These are phyloP conservation scores for Xylariaceae sp. DNA, from an alignment of 2,329 filamentous ascomycete genomes.

Conservation along the genomic window DNA sequence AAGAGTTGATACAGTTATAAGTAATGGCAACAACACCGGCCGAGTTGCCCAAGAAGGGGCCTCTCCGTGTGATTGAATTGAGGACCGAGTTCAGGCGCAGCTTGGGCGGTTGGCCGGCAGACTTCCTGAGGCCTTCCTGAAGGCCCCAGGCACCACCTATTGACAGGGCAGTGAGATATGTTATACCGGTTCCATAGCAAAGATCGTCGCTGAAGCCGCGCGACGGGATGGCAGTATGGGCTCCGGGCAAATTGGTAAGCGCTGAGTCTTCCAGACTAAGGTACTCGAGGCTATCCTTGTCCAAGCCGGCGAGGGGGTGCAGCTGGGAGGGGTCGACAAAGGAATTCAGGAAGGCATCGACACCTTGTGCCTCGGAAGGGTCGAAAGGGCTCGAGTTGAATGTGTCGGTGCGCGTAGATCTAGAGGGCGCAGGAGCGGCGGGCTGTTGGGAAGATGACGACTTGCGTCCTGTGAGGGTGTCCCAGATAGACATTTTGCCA, in stretches of 20 bases:
- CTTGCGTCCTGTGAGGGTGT: slow-evolving; percentile 56
- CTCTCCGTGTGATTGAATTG: slow-evolving; percentile 87
- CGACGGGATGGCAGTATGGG: slow-evolving; percentile 82
- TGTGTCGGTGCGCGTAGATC: slow-evolving; percentile 45
- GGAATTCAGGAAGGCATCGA: slow-evolving; percentile 76
- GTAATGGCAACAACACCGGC: slow-evolving; percentile 92
- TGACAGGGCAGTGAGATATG: slow-evolving; percentile 81
- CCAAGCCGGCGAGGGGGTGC: slow-evolving; percentile 88
- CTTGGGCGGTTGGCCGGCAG: slow-evolving; percentile 74
- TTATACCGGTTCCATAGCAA: slow-evolving; percentile 93
- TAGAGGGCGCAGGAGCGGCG: slow-evolving; percentile 38
- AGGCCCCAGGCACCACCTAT: slow-evolving; percentile 89
- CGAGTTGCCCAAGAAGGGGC: slow-evolving; percentile 93
- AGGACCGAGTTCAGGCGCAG: slow-evolving; percentile 89
- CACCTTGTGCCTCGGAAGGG: slow-evolving; percentile 68
- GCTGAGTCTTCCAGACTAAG: slow-evolving; percentile 87
- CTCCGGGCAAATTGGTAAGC: slow-evolving; percentile 78
- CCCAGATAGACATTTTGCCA: slow-evolving; percentile 52
- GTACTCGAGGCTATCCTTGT: slow-evolving; percentile 92
- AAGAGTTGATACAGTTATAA: slow-evolving; percentile 90
- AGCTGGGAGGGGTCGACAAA: slow-evolving; percentile 83
- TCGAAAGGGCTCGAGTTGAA: slow-evolving; percentile 59
- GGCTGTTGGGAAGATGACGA: slow-evolving; percentile 35
- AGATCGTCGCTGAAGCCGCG: slow-evolving; percentile 97
- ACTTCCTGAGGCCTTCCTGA: slow-evolving; percentile 78